Conservation (phyloP, 2,329 filamentous ascomycete genomes). For the Aspergillus pseudotamarii region DNA sequence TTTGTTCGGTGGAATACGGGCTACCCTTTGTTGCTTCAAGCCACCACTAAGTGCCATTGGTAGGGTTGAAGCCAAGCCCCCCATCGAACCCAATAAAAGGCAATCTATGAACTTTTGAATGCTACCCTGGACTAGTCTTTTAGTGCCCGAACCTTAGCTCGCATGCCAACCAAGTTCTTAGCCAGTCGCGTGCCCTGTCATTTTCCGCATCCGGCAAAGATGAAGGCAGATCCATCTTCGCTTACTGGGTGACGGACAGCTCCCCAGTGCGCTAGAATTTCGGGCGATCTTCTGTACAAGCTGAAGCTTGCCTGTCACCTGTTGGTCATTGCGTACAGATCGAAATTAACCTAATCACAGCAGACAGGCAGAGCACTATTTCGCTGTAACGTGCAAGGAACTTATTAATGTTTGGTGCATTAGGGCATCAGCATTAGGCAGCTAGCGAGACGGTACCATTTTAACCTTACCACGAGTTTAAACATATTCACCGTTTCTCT, state of each 20-base stretch:
- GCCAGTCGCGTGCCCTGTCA: conserved; percentile 1
- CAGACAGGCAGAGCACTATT: background rate
- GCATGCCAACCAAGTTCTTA: background rate
- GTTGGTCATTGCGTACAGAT: background rate
- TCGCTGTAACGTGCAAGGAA: background rate
- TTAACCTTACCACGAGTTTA: background rate
- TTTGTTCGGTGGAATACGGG: background rate
- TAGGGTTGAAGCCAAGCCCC: background rate
- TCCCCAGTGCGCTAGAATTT: background rate
- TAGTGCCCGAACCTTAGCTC: background rate
- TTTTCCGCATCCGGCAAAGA: background rate
- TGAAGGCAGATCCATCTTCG: background rate
- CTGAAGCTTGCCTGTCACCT: background rate
- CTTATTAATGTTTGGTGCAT: background rate
- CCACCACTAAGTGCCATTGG: background rate
- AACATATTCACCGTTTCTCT: background rate
- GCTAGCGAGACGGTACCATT: background rate
- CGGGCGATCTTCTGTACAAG: background rate
- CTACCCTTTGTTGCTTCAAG: background rate
- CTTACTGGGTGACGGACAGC: background rate
- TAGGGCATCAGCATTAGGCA: background rate
- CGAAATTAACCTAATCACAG: background rate
- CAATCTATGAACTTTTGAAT: background rate
- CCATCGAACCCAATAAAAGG: background rate
- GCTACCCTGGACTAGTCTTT: background rate